These are phyloP conservation scores for Mortierella sp. DNA, from an alignment of 371 early-diverging fungal species.

Conservation along the genomic window DNA sequence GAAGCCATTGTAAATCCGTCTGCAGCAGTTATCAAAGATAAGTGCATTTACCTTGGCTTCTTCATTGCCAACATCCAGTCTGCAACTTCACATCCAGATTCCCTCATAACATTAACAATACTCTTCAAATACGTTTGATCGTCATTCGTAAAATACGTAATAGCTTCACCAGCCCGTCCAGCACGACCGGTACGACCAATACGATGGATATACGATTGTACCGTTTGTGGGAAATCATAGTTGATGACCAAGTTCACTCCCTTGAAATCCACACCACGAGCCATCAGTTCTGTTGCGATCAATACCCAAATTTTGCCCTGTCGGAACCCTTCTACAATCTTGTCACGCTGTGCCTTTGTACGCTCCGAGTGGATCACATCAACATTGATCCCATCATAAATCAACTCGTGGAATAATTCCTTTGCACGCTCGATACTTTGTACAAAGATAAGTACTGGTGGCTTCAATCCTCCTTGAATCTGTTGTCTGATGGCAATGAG, in stretches of 20 bases:
- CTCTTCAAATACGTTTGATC: constrained; percentile 90
- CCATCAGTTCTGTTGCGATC: constrained; percentile 97
- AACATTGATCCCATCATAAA: constrained; percentile 97
- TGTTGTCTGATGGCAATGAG: constrained; percentile 92
- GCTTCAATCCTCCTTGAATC: constrained; percentile 84
- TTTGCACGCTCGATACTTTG: constrained; percentile 97
- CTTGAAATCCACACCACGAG: constrained; percentile 96
- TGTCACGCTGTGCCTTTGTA: constrained; percentile 92
- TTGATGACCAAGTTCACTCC: constrained; percentile 94
- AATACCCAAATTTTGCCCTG: constrained; percentile 93
- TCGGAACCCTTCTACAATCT: constrained; percentile 91
- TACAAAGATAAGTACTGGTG: constrained; percentile 95
- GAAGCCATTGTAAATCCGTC: too few species aligned
- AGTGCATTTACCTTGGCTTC: constrained; percentile 68
- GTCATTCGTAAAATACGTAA: constrained; percentile 94
- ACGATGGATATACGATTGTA: constrained; percentile 94
- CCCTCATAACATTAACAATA: constrained; percentile 96
- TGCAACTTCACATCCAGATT: constrained; percentile 95
- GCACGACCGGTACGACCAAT: constrained; percentile 95
- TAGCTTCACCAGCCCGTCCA: constrained; percentile 82
- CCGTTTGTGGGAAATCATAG: constrained; percentile 96
- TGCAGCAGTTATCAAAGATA: too few species aligned
- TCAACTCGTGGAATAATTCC: constrained; percentile 93
- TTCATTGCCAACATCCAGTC: constrained; percentile 96
- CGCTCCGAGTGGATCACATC: constrained; percentile 96